Evolutionary conservation across 2,329 filamentous ascomycete species (phyloP).

Genomic region (Stagonosporopsis rhizophila): DNA sequence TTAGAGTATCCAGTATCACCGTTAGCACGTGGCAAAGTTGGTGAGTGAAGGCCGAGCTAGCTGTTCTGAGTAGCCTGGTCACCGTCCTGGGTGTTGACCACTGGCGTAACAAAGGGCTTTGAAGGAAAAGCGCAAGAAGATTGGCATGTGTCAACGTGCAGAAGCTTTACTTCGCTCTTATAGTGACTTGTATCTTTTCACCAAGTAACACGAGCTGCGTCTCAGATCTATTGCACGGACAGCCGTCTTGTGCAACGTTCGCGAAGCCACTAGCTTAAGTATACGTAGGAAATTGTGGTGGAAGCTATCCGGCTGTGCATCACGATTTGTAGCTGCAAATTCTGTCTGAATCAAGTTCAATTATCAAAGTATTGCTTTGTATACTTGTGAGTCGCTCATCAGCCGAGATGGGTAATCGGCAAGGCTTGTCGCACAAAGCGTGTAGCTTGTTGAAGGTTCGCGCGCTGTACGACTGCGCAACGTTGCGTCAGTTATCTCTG

Average conservation of each 20-base stretch:
- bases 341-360: too few species aligned
- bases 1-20: not conserved
- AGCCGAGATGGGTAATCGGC: not conserved
- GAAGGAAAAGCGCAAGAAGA: slow-evolving; percentile 5
- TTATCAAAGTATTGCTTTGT: not conserved
- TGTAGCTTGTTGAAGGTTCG: slow-evolving; percentile 2
- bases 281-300: not conserved
- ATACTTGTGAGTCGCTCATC: not conserved
- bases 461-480: not conserved
- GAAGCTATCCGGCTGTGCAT: not conserved
- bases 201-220: slow-evolving; percentile 1
- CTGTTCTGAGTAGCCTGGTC: not conserved
- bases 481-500: not conserved
- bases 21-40: not conserved
- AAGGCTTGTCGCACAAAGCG: slow-evolving; percentile 20
- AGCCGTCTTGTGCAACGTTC: slow-evolving; percentile 6
- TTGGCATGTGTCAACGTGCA: slow-evolving; percentile 20
- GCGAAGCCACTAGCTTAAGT: not conserved
- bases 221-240: not conserved
- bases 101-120: not conserved
- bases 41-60: not conserved
- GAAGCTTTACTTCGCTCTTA: slow-evolving; percentile 7
- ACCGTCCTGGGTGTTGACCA: too few species aligned
- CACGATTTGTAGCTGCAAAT: not conserved
- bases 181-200: slow-evolving; percentile 14